Conservation (phyloP, 305 asterid genomes). For the Fraxinus paxiana region DNA sequence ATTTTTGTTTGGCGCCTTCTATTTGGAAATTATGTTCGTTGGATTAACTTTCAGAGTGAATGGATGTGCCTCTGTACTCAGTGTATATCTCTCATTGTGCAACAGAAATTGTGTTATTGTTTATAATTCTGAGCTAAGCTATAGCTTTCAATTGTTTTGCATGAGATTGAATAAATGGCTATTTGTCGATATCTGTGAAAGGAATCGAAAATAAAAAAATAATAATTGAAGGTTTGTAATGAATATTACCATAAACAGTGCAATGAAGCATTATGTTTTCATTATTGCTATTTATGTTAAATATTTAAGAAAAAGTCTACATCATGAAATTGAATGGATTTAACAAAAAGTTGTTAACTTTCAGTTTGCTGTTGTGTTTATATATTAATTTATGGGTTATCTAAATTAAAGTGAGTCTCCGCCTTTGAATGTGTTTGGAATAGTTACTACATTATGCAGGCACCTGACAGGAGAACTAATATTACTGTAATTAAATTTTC, state of each 20-base stretch:
- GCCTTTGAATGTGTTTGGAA: not conserved
- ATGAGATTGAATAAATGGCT: not conserved
- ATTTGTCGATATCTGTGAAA: not conserved
- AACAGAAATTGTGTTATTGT: not conserved
- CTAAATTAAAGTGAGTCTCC: not conserved
- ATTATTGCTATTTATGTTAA: not conserved
- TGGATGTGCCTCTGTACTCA: not conserved
- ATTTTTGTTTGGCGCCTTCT: not conserved
- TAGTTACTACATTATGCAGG: not conserved
- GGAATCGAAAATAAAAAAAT: not conserved
- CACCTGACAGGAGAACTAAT: not conserved
- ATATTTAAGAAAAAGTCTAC: not conserved
- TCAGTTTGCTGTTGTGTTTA: not conserved
- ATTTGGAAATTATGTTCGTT: not conserved
- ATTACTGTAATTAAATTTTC: not conserved
- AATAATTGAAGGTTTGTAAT: not conserved
- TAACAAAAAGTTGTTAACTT: not conserved
- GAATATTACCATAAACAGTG: not conserved
- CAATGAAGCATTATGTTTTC: not conserved
- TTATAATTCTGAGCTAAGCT: not conserved
- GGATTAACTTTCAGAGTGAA: not conserved
- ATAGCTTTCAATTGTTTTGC: not conserved
- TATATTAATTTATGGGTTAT: not conserved
- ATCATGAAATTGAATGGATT: not conserved
- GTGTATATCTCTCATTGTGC: not conserved